Percentiles rank a stretch among this genome's conserved stretches.
Evolutionary conservation across 2,329 filamentous ascomycete species (phyloP).

Genomic region (Lachnellula subtilissima): DNA sequence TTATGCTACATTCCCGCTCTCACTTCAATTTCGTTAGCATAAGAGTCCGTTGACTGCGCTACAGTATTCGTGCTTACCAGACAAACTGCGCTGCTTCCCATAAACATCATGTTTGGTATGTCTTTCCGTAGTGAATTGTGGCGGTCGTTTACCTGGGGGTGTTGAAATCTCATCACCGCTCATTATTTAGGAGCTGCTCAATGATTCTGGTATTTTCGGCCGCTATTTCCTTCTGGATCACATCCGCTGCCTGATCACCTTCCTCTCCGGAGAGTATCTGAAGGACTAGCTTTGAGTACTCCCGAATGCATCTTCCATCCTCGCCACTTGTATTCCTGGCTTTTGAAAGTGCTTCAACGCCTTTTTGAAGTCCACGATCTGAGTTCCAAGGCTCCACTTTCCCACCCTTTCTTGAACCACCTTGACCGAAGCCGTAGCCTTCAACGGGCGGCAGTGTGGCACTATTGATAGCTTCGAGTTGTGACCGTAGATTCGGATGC

Average conservation of each 20-base stretch:
- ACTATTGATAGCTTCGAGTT: slow-evolving; percentile 45
- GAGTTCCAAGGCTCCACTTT: slow-evolving; percentile 44
- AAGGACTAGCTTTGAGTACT: slow-evolving; percentile 55
- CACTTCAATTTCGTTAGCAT: background rate
- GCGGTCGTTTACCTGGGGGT: background rate
- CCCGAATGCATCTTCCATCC: slow-evolving; percentile 54
- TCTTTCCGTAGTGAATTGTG: background rate
- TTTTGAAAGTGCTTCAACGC: slow-evolving; percentile 48
- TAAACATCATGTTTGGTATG: background rate
- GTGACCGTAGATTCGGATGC: slow-evolving; percentile 46
- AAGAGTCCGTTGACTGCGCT: background rate
- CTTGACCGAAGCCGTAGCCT: slow-evolving; percentile 8
- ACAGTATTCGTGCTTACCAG: background rate
- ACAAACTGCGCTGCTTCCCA: background rate
- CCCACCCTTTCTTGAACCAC: background rate
- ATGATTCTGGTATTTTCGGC: slow-evolving; percentile 45
- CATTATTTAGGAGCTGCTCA: slow-evolving; percentile 44
- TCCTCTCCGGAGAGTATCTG: slow-evolving; percentile 39
- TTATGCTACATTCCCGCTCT: background rate
- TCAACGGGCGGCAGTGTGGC: slow-evolving; percentile 43
- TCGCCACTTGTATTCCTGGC: slow-evolving; percentile 47
- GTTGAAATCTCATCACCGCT: slow-evolving; percentile 22
- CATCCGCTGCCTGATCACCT: slow-evolving; percentile 31
- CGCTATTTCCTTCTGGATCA: slow-evolving; percentile 42
- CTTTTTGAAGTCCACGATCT: slow-evolving; percentile 53